These are phyloP conservation scores for Cladorrhinum sp. DNA, from an alignment of 2,329 filamentous ascomycete species.

Conservation along the genomic window DNA sequence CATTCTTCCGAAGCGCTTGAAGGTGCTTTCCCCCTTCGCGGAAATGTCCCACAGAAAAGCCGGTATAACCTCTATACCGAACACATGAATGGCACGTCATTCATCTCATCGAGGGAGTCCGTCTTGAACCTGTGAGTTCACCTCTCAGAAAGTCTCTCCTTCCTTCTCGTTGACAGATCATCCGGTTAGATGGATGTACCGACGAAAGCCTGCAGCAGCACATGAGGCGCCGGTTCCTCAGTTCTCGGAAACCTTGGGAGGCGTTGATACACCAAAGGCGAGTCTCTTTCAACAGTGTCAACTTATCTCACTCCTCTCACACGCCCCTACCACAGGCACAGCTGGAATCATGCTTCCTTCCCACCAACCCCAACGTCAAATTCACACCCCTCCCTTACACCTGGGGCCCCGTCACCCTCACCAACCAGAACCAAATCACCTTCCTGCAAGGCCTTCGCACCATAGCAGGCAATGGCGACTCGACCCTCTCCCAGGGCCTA, in stretches of 20 bases:
- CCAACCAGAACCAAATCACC: slow-evolving; percentile 3
- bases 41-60: slow-evolving; percentile 17
- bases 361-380: slow-evolving; percentile 21
- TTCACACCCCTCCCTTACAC: slow-evolving; percentile 25
- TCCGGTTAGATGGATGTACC: slow-evolving; percentile 21
- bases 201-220: slow-evolving; percentile 18
- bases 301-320: not conserved
- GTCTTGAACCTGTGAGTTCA: slow-evolving; percentile 15
- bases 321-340: slow-evolving; percentile 1
- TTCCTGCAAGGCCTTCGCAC: slow-evolving; percentile 49
- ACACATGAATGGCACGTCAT: slow-evolving; percentile 22
- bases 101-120: slow-evolving; percentile 15
- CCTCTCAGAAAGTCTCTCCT: not conserved
- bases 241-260: not conserved
- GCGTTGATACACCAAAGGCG: slow-evolving; percentile 10
- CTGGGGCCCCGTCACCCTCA: slow-evolving; percentile 21
- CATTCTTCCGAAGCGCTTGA: slow-evolving; percentile 20
- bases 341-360: slow-evolving; percentile 25
- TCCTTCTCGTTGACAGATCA: not conserved
- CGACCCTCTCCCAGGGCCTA: slow-evolving; percentile 48
- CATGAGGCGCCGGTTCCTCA: not conserved
- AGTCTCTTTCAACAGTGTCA: not conserved
- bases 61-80: slow-evolving; percentile 19
- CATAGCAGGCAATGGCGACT: slow-evolving; percentile 47
- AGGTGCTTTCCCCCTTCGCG: slow-evolving; percentile 15